Evolutionary conservation across 345 rosid species (phyloP), one percentile per base, ranked within the genome.

Genomic region (Salix purpurea): DNA sequence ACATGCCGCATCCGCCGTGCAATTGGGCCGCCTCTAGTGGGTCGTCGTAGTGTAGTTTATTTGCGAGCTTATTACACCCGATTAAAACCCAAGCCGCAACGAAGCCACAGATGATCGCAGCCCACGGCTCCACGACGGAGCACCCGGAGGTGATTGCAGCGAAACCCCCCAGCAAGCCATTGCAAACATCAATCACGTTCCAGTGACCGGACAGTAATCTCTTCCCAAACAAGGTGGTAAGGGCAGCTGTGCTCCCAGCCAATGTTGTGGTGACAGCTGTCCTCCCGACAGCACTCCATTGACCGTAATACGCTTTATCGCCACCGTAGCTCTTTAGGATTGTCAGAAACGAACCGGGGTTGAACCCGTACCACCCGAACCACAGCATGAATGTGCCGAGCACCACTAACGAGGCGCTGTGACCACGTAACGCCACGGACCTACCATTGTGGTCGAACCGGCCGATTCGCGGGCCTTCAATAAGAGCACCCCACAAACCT

Each of bases 21-120:
- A 89, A 86, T 70, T 89, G 92, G 16, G 92, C 89, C 2, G 89
- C 92, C 78, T 87, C 90, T 1, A 86, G 69, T 6, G 90, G 90
- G 64, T 89, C 92, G 36, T 87, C 90, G 21, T 86, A 87, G 34
- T 84, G 77, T 28, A 83, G 54, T 65, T 74, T 85, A 69, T 84
- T 87, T 0, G 87, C 92, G 0, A 87, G 82, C 73, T 78, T 83
- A 77, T 87, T 88, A 78, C 71, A 86, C 50, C 89, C 91, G 7
- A 86, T 81, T 65, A 88, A 85, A 21, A 86, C 85, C 88, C 89
- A 86, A 1, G 88, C 77, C 0, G 91, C 88, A 18, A 85, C 76
- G 16, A 82, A 86, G 6, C 89, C 91, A 5, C 91, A 86, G 58
- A 88, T 12, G 71, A 88, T 70, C n/a, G 88, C 90, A 0, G 90